Evolutionary conservation across 805 yeast species (phyloP), one percentile per base, ranked within the genome.

Genomic region (Tetrapisispora arboricola): DNA sequence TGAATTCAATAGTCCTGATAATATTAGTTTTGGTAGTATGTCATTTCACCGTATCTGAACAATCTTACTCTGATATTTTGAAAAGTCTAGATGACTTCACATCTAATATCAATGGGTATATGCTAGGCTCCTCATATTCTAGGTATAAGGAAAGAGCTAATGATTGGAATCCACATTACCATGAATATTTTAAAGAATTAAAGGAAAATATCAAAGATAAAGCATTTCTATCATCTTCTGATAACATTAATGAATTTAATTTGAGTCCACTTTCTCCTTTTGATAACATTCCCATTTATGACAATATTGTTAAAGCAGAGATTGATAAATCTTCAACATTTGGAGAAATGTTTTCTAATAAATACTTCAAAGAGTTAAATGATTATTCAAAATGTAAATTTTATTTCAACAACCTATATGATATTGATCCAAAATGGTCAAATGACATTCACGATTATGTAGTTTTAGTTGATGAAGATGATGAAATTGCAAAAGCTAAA

Each of bases 321-420:
- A n/a, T 12, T 6, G 11, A 21, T 18, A 20, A 21, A n/a, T 20
- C 36, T 9, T 13, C 33, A 9, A 11, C 21, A 30, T 17, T n/a
- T 17, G 12, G 15, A 3, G 4, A 6, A 13, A 11, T 20, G 24
- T 32, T 16, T 21, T 2, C 3, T 21, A 19, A 27, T 18, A 27
- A 18, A 22, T 21, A 37, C 31, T 49, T 49, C 37, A 21, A 30
- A 13, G 44, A 46, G 13, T 45, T 47, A 16, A 37, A 44, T 29
- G 21, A 35, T 17, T 26, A 40, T 8, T 30, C 44, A 6, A 41
- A 40, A 25, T 50, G 50, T 36, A 40, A 43, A 38, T 50, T 44
- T 25, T 48, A 46, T 43, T 48, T 48, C 43, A 46, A 42, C 12
- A 42, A 47, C 8, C 30, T 50, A 12, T 48, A 50, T 40, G 26